Conservation (phyloP, 148 eudicot genomes). For the Chenopodium album region DNA sequence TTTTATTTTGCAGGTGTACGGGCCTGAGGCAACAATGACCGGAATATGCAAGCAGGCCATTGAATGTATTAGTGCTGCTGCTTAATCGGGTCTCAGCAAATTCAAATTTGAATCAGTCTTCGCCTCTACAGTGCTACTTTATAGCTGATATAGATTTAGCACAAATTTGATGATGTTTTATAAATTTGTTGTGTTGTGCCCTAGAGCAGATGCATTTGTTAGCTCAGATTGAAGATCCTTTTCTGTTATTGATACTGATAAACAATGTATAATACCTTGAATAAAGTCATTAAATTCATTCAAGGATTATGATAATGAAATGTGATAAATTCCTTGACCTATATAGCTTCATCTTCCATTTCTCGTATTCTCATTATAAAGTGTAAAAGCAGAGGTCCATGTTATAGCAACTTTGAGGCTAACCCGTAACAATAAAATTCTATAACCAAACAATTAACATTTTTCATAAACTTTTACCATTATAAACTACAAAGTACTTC, state of each 20-base stretch:
- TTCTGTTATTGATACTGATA: background rate
- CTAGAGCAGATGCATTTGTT: background rate
- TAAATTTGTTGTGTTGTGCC: conserved; percentile 7
- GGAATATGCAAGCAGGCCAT: conserved; percentile 99
- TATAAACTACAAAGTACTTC: too few relatives aligned
- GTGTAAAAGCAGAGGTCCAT: too few relatives aligned
- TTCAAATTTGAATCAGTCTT: background rate
- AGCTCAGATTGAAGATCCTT: background rate
- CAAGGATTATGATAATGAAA: too few relatives aligned
- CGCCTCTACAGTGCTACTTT: background rate
- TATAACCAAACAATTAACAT: too few relatives aligned
- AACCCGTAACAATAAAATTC: too few relatives aligned
- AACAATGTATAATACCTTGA: background rate
- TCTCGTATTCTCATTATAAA: too few relatives aligned
- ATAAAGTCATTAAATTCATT: background rate
- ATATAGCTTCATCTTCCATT: too few relatives aligned
- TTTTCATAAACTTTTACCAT: too few relatives aligned
- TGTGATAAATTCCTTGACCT: too few relatives aligned
- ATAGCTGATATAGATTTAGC: conserved; percentile 1
- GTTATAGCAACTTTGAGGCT: too few relatives aligned
- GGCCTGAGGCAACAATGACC: conserved; percentile 97
- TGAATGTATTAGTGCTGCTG: conserved; percentile 76
- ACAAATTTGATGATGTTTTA: background rate
- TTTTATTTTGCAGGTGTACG: conserved; percentile 53
- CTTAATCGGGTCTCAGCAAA: conserved; percentile 32